A percentile compares a stretch with the other conserved stretches of the same genome.
phyloP scores from a whole-genome alignment of 1,284 basidiomycete species.

The Trametes sp. region DNA sequence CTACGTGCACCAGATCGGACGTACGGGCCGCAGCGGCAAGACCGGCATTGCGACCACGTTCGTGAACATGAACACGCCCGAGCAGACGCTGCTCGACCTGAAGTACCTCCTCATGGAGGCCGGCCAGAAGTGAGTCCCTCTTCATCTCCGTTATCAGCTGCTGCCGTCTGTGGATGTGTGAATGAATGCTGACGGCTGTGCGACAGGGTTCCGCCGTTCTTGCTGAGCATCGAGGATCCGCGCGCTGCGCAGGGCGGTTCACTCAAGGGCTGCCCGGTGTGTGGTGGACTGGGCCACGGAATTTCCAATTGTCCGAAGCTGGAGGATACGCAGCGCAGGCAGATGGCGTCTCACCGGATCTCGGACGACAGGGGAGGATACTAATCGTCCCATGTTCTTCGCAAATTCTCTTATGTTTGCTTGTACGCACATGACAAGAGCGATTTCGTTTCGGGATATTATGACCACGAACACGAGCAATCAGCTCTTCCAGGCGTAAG shows the following conservation, averaged over 20 bases:
- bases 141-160: slow-evolving; percentile 16
- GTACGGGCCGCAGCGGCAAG: slow-evolving; percentile 97
- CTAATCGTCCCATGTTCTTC: slow-evolving; percentile 45
- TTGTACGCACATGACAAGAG: background rate
- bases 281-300: slow-evolving; percentile 95
- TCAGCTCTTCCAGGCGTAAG: no score
- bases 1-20: slow-evolving; percentile 98
- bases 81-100: slow-evolving; percentile 95
- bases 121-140: slow-evolving; percentile 83
- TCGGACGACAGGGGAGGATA: slow-evolving; percentile 70
- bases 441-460: background rate
- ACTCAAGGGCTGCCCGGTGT: slow-evolving; percentile 92
- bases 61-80: slow-evolving; percentile 96
- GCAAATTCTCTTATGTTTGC: background rate
- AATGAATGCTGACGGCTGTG: slow-evolving; percentile 19
- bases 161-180: slow-evolving; percentile 2
- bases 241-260: slow-evolving; percentile 79
- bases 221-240: slow-evolving; percentile 92
- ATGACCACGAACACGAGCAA: background rate
- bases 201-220: slow-evolving; percentile 92
- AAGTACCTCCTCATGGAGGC: slow-evolving; percentile 98
- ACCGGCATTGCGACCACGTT: slow-evolving; percentile 99
- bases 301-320: slow-evolving; percentile 96
- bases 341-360: slow-evolving; percentile 84
- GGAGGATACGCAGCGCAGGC: slow-evolving; percentile 90